Evolutionary conservation across 2,329 filamentous ascomycete genomes (phyloP).

Genomic region (Claviceps lovelessii): DNA sequence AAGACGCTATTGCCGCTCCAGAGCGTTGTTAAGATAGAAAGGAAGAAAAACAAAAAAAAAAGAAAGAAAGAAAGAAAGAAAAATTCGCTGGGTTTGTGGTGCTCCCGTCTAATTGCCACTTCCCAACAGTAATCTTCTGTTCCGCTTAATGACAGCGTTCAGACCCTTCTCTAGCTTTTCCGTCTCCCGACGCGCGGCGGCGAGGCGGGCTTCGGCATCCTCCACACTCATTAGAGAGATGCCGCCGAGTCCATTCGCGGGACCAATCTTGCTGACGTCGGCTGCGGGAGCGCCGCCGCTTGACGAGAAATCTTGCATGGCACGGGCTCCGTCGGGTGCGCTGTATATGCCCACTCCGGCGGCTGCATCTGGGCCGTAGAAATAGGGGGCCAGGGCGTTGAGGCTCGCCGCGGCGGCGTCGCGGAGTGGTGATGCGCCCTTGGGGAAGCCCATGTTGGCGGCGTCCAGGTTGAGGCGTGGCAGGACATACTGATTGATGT

Average conservation of each 20-base stretch:
- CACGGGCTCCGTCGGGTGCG: slow-evolving; percentile 21
- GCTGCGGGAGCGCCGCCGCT: slow-evolving; percentile 11
- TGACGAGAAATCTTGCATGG: slow-evolving; percentile 21
- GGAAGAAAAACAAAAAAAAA: too few relatives aligned
- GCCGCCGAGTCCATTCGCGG: slow-evolving; percentile 20
- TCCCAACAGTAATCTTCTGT: slow-evolving; percentile 37
- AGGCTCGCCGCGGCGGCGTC: slow-evolving; percentile 35
- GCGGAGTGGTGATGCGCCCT: slow-evolving; percentile 24
- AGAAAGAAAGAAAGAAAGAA: too few relatives aligned
- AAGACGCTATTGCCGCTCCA: neutral
- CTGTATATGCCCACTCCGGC: slow-evolving; percentile 31
- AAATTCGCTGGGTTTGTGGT: too few relatives aligned
- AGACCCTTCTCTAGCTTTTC: slow-evolving; percentile 49
- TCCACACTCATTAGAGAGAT: slow-evolving; percentile 46
- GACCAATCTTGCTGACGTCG: slow-evolving; percentile 17
- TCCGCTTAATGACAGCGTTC: slow-evolving; percentile 45
- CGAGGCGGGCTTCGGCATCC: slow-evolving; percentile 45
- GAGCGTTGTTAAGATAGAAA: too few relatives aligned
- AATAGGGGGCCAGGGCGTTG: slow-evolving; percentile 41
- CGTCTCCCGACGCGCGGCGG: slow-evolving; percentile 40
- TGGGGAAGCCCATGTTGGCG: slow-evolving; percentile 28
- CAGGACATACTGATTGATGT: slow-evolving; percentile 55
- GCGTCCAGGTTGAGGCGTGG: slow-evolving; percentile 42
- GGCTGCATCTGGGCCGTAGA: slow-evolving; percentile 34
- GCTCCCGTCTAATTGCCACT: slow-evolving; percentile 10